Percentiles rank a stretch among this genome's conserved stretches.
phyloP scores from a whole-genome alignment of 306 rosid species.

The Heteromeles arbutifolia region DNA sequence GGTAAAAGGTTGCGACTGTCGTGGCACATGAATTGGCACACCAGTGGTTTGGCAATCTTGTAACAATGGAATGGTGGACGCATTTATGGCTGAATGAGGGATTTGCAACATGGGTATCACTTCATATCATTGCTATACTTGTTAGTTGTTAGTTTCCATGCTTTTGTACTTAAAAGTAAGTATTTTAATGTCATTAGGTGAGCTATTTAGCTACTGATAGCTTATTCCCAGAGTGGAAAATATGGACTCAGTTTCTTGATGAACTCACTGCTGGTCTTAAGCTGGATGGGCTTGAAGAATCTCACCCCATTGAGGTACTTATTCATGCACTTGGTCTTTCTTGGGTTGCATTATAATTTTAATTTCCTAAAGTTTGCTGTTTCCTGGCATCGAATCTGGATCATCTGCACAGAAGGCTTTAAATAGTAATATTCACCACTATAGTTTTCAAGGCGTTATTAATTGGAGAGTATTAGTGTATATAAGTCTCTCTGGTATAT shows the following conservation, averaged over 20 bases:
- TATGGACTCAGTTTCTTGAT: conserved; percentile 93
- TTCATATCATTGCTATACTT: conserved; percentile 11
- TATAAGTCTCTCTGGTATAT: neutral
- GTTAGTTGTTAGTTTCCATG: neutral
- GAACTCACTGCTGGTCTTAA: conserved; percentile 67
- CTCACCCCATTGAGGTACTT: conserved; percentile 92
- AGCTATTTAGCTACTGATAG: conserved; percentile 84
- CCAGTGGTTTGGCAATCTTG: conserved; percentile 98
- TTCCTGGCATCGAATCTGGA: neutral
- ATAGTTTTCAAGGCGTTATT: neutral
- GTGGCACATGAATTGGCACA: conserved; percentile 98
- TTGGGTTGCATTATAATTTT: neutral
- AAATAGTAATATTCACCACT: neutral
- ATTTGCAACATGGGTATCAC: conserved; percentile 90
- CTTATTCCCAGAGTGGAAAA: conserved; percentile 87
- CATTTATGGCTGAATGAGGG: conserved; percentile 98
- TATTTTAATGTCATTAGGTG: conserved; percentile 45
- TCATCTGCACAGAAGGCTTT: neutral
- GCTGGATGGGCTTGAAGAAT: conserved; percentile 85
- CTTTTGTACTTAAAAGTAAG: neutral
- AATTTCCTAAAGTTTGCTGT: neutral
- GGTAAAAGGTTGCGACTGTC: conserved; percentile 66
- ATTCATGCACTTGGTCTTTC: conserved; percentile 5
- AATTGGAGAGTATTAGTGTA: neutral
- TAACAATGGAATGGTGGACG: conserved; percentile 99